Percentiles rank a stretch among this genome's conserved stretches.
These are phyloP conservation scores for Eucalyptus pauciflora DNA, from an alignment of 345 rosid species.

Conservation along the genomic window DNA sequence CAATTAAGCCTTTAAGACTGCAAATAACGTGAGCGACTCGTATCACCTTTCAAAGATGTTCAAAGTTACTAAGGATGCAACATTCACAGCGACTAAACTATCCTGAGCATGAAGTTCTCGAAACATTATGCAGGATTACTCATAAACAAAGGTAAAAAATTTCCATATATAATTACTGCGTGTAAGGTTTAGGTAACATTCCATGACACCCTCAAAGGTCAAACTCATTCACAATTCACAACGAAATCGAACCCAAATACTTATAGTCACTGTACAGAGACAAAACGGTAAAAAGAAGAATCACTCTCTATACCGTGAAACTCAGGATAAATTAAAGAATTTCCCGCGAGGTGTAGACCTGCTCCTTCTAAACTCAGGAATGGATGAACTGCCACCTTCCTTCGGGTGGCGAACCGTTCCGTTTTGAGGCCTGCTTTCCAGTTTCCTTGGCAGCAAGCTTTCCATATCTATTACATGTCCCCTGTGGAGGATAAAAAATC, in stretches of 20 bases:
- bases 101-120: neutral
- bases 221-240: neutral
- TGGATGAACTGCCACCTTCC: conserved; percentile 30
- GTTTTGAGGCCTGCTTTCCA: conserved; percentile 32
- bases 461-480: conserved; percentile 29
- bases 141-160: neutral
- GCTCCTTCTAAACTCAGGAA: conserved; percentile 59
- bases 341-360: conserved; percentile 67
- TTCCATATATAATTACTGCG: neutral
- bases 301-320: neutral
- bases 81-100: neutral
- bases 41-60: neutral
- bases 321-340: conserved; percentile 34
- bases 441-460: conserved; percentile 17
- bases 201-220: neutral
- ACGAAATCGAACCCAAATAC: neutral
- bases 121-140: neutral
- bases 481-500: conserved; percentile 19
- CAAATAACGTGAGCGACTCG: neutral
- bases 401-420: conserved; percentile 13
- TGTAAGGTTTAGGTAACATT: neutral
- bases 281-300: neutral
- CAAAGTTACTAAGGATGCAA: neutral
- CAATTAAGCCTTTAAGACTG: neutral
- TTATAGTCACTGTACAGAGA: conserved; percentile 16